phyloP scores from a whole-genome alignment of 805 yeast genomes.

The Metschnikowia sp. region DNA sequence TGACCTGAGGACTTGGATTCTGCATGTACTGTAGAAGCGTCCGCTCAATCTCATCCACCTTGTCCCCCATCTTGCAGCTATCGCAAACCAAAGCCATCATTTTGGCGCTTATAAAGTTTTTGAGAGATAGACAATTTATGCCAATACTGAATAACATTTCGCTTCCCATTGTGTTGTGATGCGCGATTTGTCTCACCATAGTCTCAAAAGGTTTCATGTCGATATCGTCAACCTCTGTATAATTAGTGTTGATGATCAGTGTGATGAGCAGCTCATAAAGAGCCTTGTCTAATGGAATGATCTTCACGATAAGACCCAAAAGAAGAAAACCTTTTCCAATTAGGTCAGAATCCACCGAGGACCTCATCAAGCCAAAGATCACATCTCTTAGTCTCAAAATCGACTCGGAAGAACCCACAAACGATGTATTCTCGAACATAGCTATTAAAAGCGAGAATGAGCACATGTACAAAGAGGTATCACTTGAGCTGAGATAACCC shows the following conservation, averaged over 20 bases:
- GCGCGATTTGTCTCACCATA: conserved; percentile 12
- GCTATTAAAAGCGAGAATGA: conserved; percentile 21
- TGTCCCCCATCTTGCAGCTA: conserved; percentile 16
- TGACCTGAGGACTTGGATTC: conserved; percentile 8
- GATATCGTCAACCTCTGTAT: conserved; percentile 19
- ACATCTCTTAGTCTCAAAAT: conserved; percentile 1
- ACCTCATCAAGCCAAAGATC: conserved; percentile 9
- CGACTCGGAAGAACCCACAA: not conserved
- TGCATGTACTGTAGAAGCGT: conserved; percentile 30
- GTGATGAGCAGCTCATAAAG: conserved; percentile 8
- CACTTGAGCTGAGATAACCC: conserved; percentile 25
- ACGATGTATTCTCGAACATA: conserved; percentile 5
- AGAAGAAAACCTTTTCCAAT: conserved; percentile 10
- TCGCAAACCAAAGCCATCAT: conserved; percentile 28
- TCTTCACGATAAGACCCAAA: conserved; percentile 10
- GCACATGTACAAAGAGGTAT: conserved; percentile 22
- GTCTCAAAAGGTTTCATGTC: conserved; percentile 16
- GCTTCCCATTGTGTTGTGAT: conserved; percentile 5
- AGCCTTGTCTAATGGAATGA: conserved; percentile 6
- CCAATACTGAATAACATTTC: conserved; percentile 6
- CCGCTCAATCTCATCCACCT: conserved; percentile 25
- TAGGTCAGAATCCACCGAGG: conserved; percentile 10
- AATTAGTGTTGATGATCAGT: conserved; percentile 16
- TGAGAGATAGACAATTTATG: conserved; percentile 15
- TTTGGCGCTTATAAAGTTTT: conserved; percentile 26